Percentiles rank a stretch among this genome's conserved stretches.
Conservation (phyloP, 345 rosid genomes). For the Lepidium sativum region DNA sequence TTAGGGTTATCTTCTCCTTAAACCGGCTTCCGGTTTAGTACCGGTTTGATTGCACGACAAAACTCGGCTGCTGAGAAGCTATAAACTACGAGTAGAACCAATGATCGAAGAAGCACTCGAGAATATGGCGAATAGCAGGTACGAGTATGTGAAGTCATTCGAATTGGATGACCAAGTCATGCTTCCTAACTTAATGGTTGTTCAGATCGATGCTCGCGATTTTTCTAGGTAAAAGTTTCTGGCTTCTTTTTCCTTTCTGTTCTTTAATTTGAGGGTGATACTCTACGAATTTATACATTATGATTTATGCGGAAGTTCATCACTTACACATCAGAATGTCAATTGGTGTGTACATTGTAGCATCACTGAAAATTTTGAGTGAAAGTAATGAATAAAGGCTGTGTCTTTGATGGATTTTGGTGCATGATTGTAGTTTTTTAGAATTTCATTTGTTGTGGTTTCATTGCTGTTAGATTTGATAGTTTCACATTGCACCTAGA, state of each 20-base stretch:
- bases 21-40: not conserved
- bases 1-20: too few species aligned
- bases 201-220: slow-evolving; percentile 49
- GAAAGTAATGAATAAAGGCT: not conserved
- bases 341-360: not conserved
- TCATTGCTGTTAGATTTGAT: not conserved
- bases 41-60: not conserved
- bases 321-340: not conserved
- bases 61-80: not conserved
- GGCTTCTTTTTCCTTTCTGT: not conserved
- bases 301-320: not conserved
- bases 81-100: not conserved
- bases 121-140: slow-evolving; percentile 89
- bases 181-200: slow-evolving; percentile 56
- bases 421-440: not conserved
- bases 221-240: slow-evolving; percentile 39
- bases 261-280: not conserved
- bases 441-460: not conserved
- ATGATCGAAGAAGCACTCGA: not conserved
- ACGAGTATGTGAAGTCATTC: slow-evolving; percentile 78
- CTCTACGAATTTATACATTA: not conserved
- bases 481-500: not conserved
- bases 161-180: slow-evolving; percentile 65
- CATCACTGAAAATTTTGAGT: not conserved
- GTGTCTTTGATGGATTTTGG: not conserved